Conservation (phyloP, 495 filamentous ascomycete species). For the Opeltia flavorubescens region DNA sequence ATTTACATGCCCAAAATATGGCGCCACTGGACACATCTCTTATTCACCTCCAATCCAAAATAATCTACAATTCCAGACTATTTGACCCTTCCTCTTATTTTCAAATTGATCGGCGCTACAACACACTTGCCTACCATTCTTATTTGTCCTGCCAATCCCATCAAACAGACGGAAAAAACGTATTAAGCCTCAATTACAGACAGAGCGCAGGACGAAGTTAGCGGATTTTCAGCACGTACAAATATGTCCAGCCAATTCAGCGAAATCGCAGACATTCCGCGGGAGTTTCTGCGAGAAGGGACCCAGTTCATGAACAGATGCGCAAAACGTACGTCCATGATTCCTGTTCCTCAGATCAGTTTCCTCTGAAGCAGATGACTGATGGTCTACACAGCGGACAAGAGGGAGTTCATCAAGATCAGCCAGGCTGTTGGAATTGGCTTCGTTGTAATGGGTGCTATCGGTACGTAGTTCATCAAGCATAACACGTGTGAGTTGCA, state of each 20-base stretch:
- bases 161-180: no score
- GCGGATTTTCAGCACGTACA: neutral
- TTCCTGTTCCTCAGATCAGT: neutral
- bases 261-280: constrained; percentile 67
- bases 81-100: no score
- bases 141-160: no score
- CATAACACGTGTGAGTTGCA: neutral
- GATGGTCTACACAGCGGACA: constrained; percentile 41
- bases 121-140: no score
- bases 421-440: constrained; percentile 89
- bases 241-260: constrained; percentile 47
- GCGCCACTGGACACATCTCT: neutral
- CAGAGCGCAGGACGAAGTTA: no score
- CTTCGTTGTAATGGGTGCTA: constrained; percentile 68
- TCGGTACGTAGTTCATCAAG: constrained; percentile 1
- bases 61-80: no score
- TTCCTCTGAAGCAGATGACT: neutral
- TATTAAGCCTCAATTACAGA: no score
- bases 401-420: constrained; percentile 85
- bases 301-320: constrained; percentile 58
- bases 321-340: neutral
- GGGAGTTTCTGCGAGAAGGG: constrained; percentile 71
- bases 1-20: no score
- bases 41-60: no score
- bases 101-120: no score